These are phyloP conservation scores for Leucocoprinus sp. DNA, from an alignment of 768 basidiomycete genomes.

Conservation along the genomic window DNA sequence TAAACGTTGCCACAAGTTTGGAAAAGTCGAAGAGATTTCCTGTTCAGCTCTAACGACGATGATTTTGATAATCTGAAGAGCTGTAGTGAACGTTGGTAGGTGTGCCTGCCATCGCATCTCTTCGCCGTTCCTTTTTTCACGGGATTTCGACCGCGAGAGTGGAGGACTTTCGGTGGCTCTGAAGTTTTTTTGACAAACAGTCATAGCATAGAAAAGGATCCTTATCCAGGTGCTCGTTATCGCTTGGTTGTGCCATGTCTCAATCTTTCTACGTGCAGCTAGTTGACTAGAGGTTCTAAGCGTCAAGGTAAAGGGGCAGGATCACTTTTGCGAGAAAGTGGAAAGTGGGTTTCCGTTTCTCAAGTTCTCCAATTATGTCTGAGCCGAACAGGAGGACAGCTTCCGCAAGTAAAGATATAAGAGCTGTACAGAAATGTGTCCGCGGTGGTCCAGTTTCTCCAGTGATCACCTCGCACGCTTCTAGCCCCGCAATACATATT, in stretches of 20 bases:
- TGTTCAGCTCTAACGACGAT: slow-evolving; percentile 54
- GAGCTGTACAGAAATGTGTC: slow-evolving; percentile 29
- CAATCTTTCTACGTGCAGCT: slow-evolving; percentile 30
- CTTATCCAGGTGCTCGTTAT: slow-evolving; percentile 52
- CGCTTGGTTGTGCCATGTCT: slow-evolving; percentile 38
- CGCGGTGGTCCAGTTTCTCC: slow-evolving; percentile 32
- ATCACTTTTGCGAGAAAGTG: slow-evolving; percentile 58
- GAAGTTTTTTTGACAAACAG: slow-evolving; percentile 36
- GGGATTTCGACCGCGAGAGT: slow-evolving; percentile 35
- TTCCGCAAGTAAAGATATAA: slow-evolving; percentile 34
- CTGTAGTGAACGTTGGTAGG: slow-evolving; percentile 37
- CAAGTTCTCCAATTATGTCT: slow-evolving; percentile 49
- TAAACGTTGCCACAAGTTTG: slow-evolving; percentile 60
- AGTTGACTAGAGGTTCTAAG: slow-evolving; percentile 45
- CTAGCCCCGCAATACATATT: slow-evolving; percentile 37
- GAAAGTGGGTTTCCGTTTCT: slow-evolving; percentile 45
- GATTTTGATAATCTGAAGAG: slow-evolving; percentile 61
- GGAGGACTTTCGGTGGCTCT: slow-evolving; percentile 16
- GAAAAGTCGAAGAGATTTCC: slow-evolving; percentile 46
- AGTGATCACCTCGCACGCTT: slow-evolving; percentile 38
- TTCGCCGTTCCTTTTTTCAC: slow-evolving; percentile 23
- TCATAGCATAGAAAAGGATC: slow-evolving; percentile 49
- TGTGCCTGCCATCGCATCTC: slow-evolving; percentile 23
- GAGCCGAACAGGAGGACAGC: slow-evolving; percentile 40
- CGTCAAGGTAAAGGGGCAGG: slow-evolving; percentile 48